Conservation (phyloP, 352 stramenopile genomes). For the Pythium guiyangense region DNA sequence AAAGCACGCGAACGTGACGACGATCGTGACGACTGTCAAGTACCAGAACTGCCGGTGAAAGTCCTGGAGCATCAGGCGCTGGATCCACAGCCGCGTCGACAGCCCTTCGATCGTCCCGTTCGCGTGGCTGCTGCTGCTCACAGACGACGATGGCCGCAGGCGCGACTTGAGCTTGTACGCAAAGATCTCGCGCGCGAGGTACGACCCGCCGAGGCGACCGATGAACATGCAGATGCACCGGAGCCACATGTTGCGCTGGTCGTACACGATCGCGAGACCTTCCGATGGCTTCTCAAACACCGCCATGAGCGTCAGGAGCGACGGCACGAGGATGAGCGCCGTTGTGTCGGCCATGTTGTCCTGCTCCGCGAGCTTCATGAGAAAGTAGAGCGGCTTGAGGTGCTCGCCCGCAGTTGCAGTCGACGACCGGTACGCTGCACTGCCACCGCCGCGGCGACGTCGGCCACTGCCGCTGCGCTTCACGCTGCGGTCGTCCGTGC, state of each 20-base stretch:
- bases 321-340: constrained; percentile 79
- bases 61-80: constrained; percentile 82
- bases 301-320: constrained; percentile 65
- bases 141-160: constrained; percentile 22
- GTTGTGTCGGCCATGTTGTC: constrained; percentile 88
- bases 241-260: constrained; percentile 78
- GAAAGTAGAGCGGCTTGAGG: constrained; percentile 73
- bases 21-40: constrained; percentile 74
- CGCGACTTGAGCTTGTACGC: constrained; percentile 71
- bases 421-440: neutral
- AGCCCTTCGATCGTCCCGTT: constrained; percentile 52
- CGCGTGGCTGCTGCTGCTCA: neutral
- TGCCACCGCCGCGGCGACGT: neutral
- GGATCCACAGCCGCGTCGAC: constrained; percentile 72
- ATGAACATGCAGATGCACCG: constrained; percentile 85
- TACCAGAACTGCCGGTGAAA: constrained; percentile 88
- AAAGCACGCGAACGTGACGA: constrained; percentile 85
- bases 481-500: neutral
- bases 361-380: constrained; percentile 86
- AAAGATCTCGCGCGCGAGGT: constrained; percentile 82
- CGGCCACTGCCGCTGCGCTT: constrained; percentile 1
- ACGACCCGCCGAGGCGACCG: constrained; percentile 60
- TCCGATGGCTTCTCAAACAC: constrained; percentile 72
- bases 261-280: constrained; percentile 52
- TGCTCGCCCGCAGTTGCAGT: constrained; percentile 20